phyloP scores from a whole-genome alignment of 805 yeast genomes.

The Yamadazyma philogaea region DNA sequence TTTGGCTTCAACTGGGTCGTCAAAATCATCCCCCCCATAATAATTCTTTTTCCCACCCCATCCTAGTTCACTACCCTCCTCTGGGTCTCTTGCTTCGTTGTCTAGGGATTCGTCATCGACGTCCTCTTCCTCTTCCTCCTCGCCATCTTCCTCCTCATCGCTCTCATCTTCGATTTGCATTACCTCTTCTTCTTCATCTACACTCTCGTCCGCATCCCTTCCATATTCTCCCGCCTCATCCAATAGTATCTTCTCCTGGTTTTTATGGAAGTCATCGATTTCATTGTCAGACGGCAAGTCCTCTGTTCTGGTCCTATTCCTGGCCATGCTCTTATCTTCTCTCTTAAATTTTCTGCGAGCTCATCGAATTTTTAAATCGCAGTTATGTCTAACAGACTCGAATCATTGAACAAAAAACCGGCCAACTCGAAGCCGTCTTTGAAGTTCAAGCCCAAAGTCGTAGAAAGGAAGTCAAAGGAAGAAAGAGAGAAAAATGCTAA shows the following conservation, averaged over 20 bases:
- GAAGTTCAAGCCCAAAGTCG: constrained; percentile 83
- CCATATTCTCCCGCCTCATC: constrained; percentile 53
- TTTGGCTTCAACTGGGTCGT: constrained; percentile 73
- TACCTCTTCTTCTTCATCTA: constrained; percentile 53
- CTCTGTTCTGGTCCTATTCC: constrained; percentile 13
- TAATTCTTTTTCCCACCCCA: constrained; percentile 48
- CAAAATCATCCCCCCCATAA: constrained; percentile 63
- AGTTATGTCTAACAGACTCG: constrained; percentile 41
- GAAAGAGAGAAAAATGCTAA: constrained; percentile 70
- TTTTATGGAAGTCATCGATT: constrained; percentile 64
- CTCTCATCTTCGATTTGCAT: constrained; percentile 25
- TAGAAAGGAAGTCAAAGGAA: constrained; percentile 78
- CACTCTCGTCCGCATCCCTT: constrained; percentile 17
- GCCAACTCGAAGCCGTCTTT: constrained; percentile 47
- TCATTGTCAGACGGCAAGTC: constrained; percentile 52
- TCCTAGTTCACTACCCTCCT: constrained; percentile 30
- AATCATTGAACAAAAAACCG: constrained; percentile 34
- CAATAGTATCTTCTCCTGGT: constrained; percentile 53
- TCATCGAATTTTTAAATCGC: constrained; percentile 4
- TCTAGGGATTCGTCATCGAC: neutral
- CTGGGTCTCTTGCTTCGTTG: constrained; percentile 25
- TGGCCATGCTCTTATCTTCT: neutral
- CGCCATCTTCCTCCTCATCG: constrained; percentile 43
- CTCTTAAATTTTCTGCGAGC: constrained; percentile 5
- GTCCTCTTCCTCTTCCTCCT: constrained; percentile 38